phyloP scores from a whole-genome alignment of 2,329 filamentous ascomycete genomes.

The Pezicula neosporulosa region DNA sequence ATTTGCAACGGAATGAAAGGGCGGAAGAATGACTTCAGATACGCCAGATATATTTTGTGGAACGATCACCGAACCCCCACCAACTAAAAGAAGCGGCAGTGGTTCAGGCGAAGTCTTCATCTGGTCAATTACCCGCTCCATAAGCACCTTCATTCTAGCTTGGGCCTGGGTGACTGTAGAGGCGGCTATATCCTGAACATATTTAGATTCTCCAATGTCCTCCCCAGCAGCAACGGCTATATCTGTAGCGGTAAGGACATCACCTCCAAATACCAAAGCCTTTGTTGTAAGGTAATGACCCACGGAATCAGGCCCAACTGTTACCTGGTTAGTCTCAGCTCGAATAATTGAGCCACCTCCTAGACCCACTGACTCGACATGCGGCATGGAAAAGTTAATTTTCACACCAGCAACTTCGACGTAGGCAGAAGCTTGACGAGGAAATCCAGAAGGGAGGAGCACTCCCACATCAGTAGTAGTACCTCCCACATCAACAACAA shows the following conservation, averaged over 20 bases:
- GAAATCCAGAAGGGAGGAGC: conserved; percentile 53
- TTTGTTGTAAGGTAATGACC: conserved; percentile 45
- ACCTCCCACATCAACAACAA: conserved; percentile 53
- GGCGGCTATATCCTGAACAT: conserved; percentile 12
- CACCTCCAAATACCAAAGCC: conserved; percentile 49
- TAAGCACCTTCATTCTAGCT: conserved; percentile 33
- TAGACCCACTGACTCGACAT: conserved; percentile 51
- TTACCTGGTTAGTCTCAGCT: conserved; percentile 11
- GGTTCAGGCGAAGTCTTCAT: conserved; percentile 52
- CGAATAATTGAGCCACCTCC: conserved; percentile 49
- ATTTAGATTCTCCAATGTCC: conserved; percentile 10
- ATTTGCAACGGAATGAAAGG: conserved; percentile 51
- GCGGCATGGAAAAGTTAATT: conserved; percentile 53
- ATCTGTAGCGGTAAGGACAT: conserved; percentile 49
- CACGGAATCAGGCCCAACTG: conserved; percentile 52
- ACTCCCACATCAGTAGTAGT: conserved; percentile 56
- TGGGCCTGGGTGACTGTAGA: conserved; percentile 15
- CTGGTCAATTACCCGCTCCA: conserved; percentile 48
- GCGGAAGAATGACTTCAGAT: conserved; percentile 44
- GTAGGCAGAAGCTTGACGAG: conserved; percentile 53
- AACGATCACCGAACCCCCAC: conserved; percentile 49
- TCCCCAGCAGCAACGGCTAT: conserved; percentile 34
- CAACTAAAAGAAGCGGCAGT: conserved; percentile 51
- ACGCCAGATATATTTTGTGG: conserved; percentile 41
- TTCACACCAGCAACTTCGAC: conserved; percentile 53